Base-by-base conservation (phyloP, 805 yeast species). In the Candida arabinofermentans region DNA sequence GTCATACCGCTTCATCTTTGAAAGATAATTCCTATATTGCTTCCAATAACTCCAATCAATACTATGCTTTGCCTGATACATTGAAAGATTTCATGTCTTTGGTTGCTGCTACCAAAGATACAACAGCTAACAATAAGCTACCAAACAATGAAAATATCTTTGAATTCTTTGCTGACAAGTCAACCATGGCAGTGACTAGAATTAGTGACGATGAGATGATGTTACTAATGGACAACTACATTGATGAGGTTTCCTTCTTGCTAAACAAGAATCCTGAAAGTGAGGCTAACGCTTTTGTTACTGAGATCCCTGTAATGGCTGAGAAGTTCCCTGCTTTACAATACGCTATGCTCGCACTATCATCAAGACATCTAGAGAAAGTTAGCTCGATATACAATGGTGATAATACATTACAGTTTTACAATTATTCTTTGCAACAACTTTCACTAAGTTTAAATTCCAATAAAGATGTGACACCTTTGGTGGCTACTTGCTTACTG, bases 81-180 rank as follows among this genome's bases (percentile, higher is more conserved):
- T 54, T 69, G 35, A 54, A 69, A 36, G 71, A 66, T 44, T 64
- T 64, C 42, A 68, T 69, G 70, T 62, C 60, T 47, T 58, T 67
- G 21, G 63, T 63, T 42, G 66, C 66, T 6, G 57, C 66, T 19
- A 49, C 58, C 32, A 48, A 53, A 9, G 57, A 53, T 33, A 42
- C 48, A 4, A 45, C 24, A 9, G 24, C 42, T 4, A 43, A 45
- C 19, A 37, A 26, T 39, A 41, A 37, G 23, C 32, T 54, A 24
- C 57, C 59, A 27, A 57, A 55, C 46, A 53, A 51, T 39, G 58
- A 55, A 37, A 47, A 47, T 22, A 46, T 49, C 8, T 58, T 58
- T 42, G 60, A 54, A 36, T 44, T 52, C n/a, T 57, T 58, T 36
- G 47, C 56, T 7, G 59, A 52, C 40, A 54, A 54, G 38, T 54